These are phyloP conservation scores for Kwoniella sp. DNA, from an alignment of 768 basidiomycete genomes.

Conservation along the genomic window DNA sequence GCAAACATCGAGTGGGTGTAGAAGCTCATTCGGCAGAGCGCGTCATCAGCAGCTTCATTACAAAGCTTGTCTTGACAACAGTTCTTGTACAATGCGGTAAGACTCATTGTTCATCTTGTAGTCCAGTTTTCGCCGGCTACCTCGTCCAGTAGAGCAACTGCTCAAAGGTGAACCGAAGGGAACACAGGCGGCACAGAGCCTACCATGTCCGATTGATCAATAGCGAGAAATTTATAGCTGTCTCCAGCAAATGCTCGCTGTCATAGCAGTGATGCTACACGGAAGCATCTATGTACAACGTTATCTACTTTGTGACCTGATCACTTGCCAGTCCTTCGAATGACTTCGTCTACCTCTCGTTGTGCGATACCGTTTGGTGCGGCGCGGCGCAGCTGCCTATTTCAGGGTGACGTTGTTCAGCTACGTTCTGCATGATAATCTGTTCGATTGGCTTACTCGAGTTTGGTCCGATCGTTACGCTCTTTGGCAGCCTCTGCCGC, in stretches of 20 bases:
- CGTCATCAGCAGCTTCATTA: conserved; percentile 11
- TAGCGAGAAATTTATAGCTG: no score
- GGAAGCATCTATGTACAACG: background rate
- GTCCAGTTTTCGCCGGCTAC: no score
- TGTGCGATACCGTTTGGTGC: conserved; percentile 77
- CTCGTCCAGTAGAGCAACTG: no score
- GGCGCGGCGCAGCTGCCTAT: conserved; percentile 65
- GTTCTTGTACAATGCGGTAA: conserved; percentile 14
- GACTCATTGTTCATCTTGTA: conserved; percentile 3
- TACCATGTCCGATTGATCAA: no score
- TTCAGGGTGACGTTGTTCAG: conserved; percentile 3
- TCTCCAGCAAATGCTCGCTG: background rate
- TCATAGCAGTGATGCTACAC: background rate
- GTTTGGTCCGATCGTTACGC: conserved; percentile 70
- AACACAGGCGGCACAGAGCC: no score
- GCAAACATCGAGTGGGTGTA: conserved; percentile 8
- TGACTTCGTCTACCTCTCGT: conserved; percentile 60
- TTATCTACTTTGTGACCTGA: background rate
- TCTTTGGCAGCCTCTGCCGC: conserved; percentile 89
- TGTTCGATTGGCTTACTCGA: conserved; percentile 63
- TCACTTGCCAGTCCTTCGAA: conserved; percentile 29
- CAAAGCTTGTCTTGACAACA: conserved; percentile 7
- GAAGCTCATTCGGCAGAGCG: conserved; percentile 19
- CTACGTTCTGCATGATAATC: background rate
- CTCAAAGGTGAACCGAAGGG: no score